phyloP scores from a whole-genome alignment of 345 rosid genomes.

The Aethionema arabicum region DNA sequence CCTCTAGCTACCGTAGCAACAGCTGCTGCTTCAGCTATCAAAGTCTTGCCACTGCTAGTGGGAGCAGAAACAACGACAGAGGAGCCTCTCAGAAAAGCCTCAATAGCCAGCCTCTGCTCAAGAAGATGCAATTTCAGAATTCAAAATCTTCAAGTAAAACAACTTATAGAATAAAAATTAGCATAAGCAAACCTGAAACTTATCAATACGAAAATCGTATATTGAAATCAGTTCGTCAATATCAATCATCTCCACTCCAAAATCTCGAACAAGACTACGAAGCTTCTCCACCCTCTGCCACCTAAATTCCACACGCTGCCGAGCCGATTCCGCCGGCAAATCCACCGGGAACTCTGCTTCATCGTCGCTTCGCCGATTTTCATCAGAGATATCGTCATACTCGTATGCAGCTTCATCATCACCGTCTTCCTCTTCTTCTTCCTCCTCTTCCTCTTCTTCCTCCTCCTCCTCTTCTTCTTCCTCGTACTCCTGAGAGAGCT shows the following conservation, averaged over 20 bases:
- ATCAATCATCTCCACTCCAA: slow-evolving; percentile 73
- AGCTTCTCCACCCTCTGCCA: slow-evolving; percentile 81
- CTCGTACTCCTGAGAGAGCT: slow-evolving; percentile 61
- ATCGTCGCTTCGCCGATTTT: slow-evolving; percentile 44
- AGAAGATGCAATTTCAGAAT: slow-evolving; percentile 9
- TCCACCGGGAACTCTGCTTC: slow-evolving; percentile 47
- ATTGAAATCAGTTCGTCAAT: slow-evolving; percentile 71
- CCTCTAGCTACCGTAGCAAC: slow-evolving; percentile 81
- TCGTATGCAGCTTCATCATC: slow-evolving; percentile 65
- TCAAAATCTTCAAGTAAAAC: neutral
- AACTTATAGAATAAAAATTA: neutral
- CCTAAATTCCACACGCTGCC: slow-evolving; percentile 47
- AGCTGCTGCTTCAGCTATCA: slow-evolving; percentile 97
- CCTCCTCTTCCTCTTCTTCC: slow-evolving; percentile 43
- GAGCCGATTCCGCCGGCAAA: slow-evolving; percentile 36
- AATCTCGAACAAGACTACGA: slow-evolving; percentile 57
- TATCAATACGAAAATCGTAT: slow-evolving; percentile 85
- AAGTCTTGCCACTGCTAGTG: slow-evolving; percentile 92
- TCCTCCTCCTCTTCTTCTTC: slow-evolving; percentile 39
- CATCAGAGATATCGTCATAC: slow-evolving; percentile 43
- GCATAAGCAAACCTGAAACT: slow-evolving; percentile 66
- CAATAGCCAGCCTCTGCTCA: slow-evolving; percentile 67
- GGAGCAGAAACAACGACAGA: slow-evolving; percentile 98
- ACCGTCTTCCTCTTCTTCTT: slow-evolving; percentile 52
- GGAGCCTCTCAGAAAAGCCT: slow-evolving; percentile 75